Conservation (phyloP, 495 filamentous ascomycete species). For the Hypoxylon fragiforme region DNA sequence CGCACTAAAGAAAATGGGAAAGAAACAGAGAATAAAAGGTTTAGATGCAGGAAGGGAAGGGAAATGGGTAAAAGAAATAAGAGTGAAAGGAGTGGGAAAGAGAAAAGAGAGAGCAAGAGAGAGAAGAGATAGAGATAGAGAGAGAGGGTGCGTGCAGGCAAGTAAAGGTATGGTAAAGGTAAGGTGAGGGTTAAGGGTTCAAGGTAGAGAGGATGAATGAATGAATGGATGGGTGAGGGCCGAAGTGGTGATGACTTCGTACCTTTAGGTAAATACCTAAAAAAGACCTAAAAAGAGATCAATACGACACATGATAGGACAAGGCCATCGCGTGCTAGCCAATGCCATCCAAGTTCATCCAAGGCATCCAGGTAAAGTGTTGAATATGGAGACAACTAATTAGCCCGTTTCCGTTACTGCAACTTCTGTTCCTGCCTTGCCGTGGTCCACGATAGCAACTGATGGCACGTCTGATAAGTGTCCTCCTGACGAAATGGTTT, state of each 20-base stretch:
- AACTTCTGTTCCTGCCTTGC: background rate
- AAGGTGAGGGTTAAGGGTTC: slow-evolving; percentile 15
- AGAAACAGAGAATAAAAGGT: slow-evolving; percentile 6
- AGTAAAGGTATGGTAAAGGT: slow-evolving; percentile 6
- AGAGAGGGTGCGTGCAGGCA: slow-evolving; percentile 1
- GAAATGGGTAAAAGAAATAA: slow-evolving; percentile 13
- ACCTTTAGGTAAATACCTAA: slow-evolving; percentile 20
- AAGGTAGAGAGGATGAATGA: slow-evolving; percentile 1
- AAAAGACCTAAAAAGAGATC: slow-evolving; percentile 19
- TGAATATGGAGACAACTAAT: slow-evolving; percentile 20
- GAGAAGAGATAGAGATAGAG: slow-evolving; percentile 8
- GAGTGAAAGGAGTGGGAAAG: slow-evolving; percentile 20
- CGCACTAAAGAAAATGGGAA: slow-evolving; percentile 7
- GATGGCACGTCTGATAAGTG: no score
- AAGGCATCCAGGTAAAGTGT: slow-evolving; percentile 22
- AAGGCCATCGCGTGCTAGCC: background rate
- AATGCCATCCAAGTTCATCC: background rate
- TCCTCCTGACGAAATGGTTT: no score
- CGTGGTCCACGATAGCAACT: no score
- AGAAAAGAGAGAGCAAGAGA: slow-evolving; percentile 5
- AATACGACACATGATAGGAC: slow-evolving; percentile 9
- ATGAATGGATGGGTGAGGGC: background rate
- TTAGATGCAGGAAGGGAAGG: slow-evolving; percentile 1
- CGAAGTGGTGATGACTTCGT: slow-evolving; percentile 25
- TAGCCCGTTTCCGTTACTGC: slow-evolving; percentile 24